Evolutionary conservation across 257 asterid species (phyloP), one percentile per base, ranked within the genome.

Genomic region (Solanum neorickii): DNA sequence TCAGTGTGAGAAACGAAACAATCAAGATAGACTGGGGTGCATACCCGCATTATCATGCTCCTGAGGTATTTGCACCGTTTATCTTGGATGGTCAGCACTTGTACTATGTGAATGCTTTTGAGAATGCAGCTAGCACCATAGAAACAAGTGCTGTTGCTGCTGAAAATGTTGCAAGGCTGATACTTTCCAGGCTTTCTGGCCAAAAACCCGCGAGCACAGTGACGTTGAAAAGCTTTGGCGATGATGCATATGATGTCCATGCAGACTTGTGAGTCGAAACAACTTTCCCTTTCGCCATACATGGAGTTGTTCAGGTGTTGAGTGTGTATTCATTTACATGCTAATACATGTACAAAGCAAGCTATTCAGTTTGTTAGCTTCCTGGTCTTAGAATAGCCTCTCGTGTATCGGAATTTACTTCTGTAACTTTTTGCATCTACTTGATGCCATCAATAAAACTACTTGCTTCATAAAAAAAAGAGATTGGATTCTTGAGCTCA

Each of bases 81-180:
- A 92, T 95, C 31, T 91, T 97, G 91, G 99, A 97, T 60, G 87
- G 77, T 31, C 90, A 87, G 65, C 94, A 97, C 90, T 93, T 97
- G 31, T 97, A 97, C 95, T 97, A 97, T 87, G 92, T 97, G 69
- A 97, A 97, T 82, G 98, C 99, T 27, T 96, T 96, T 37, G 99
- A 97, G 92, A 97, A 96, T 94, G 99, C 98, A 65, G 99, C 99
- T 56, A 97, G 99, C 94, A 87, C 98, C 90, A 97, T 97, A 91
- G 99, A 97, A 91, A 93, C 99, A 9, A 95, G 98, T 76, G 97
- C 99, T 27, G 99, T 97, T 88, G 88, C 99, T n/a, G 99, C 98
- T 70, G 99, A 97, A 93, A 97, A 97, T 87, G 90, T 97, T 60
- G 99, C 98, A 35, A 95, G 98, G 41, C 95, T 97, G 46, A 94